Percentiles rank a stretch among this genome's conserved stretches.
Conservation (phyloP, 2,329 filamentous ascomycete genomes). For the Fusarium sacchari region DNA sequence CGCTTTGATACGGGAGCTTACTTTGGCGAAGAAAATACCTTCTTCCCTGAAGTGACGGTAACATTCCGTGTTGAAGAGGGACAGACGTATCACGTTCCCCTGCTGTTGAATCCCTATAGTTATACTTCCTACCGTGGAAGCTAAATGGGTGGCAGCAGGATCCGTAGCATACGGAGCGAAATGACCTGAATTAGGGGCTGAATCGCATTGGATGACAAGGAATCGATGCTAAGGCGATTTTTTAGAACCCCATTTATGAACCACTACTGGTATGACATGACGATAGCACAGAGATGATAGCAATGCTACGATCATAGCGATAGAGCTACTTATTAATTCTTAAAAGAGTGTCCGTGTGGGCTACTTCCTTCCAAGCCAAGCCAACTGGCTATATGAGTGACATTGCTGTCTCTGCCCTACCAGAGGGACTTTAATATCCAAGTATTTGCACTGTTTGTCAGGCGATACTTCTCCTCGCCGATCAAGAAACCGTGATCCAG, state of each 20-base stretch:
- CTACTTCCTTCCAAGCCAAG: constrained; percentile 15
- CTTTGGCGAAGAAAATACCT: constrained; percentile 71
- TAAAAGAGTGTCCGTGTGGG: constrained; percentile 34
- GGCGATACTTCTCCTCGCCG: neutral
- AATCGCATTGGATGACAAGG: neutral
- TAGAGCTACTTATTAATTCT: constrained; percentile 37
- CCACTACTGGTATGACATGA: neutral
- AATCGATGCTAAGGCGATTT: neutral
- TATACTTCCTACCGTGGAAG: constrained; percentile 86
- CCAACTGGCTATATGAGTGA: constrained; percentile 14
- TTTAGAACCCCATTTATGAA: neutral
- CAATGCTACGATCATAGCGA: constrained; percentile 33
- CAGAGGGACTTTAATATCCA: constrained; percentile 37
- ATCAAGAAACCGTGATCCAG: constrained; percentile 1
- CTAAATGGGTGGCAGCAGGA: constrained; percentile 50
- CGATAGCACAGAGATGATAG: constrained; percentile 11
- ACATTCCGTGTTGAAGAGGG: constrained; percentile 63
- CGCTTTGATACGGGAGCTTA: constrained; percentile 78
- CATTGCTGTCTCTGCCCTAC: constrained; percentile 34
- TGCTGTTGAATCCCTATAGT: constrained; percentile 80
- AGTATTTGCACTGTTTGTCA: constrained; percentile 12
- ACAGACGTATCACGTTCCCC: constrained; percentile 82
- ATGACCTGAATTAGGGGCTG: neutral
- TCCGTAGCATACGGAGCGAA: neutral
- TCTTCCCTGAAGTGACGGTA: constrained; percentile 69